Evolutionary conservation across 2,329 filamentous ascomycete genomes (phyloP).

Genomic region (Waltergamsia citrina): DNA sequence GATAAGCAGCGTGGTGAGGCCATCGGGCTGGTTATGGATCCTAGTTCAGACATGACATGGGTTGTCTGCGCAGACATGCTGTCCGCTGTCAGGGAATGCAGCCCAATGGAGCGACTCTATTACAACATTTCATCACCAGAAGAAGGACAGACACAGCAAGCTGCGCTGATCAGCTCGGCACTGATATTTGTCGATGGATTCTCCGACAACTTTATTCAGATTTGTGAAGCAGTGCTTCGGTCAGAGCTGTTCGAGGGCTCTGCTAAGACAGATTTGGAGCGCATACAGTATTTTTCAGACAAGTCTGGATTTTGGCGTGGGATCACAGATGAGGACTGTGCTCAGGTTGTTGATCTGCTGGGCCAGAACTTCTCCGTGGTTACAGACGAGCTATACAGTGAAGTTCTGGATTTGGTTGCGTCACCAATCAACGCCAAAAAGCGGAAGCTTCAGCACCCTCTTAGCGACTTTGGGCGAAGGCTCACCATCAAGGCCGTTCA

Average conservation of each 20-base stretch:
- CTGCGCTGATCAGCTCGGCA: conserved; percentile 60
- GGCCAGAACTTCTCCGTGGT: conserved; percentile 55
- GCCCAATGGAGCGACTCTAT: conserved; percentile 62
- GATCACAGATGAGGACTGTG: conserved; percentile 73
- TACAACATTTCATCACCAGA: conserved; percentile 54
- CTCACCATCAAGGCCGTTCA: conserved; percentile 68
- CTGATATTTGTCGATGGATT: conserved; percentile 62
- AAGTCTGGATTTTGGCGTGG: conserved; percentile 69
- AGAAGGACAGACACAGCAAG: conserved; percentile 41
- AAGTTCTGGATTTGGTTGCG: conserved; percentile 36
- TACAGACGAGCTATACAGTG: conserved; percentile 42
- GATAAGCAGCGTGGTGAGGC: conserved; percentile 81
- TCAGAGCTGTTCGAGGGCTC: conserved; percentile 68
- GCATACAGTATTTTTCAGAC: conserved; percentile 71
- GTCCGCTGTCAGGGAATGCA: conserved; percentile 72
- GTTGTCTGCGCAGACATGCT: conserved; percentile 75
- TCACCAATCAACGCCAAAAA: conserved; percentile 34
- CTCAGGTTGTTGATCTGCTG: conserved; percentile 58
- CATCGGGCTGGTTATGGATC: conserved; percentile 67
- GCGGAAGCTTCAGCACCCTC: conserved; percentile 36
- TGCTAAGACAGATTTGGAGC: conserved; percentile 58
- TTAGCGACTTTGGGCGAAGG: conserved; percentile 70
- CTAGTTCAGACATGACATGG: conserved; percentile 65
- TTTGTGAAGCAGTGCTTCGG: conserved; percentile 57
- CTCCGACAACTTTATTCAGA: conserved; percentile 57